phyloP scores from a whole-genome alignment of 805 yeast genomes.

The Ogataea polymorpha region DNA sequence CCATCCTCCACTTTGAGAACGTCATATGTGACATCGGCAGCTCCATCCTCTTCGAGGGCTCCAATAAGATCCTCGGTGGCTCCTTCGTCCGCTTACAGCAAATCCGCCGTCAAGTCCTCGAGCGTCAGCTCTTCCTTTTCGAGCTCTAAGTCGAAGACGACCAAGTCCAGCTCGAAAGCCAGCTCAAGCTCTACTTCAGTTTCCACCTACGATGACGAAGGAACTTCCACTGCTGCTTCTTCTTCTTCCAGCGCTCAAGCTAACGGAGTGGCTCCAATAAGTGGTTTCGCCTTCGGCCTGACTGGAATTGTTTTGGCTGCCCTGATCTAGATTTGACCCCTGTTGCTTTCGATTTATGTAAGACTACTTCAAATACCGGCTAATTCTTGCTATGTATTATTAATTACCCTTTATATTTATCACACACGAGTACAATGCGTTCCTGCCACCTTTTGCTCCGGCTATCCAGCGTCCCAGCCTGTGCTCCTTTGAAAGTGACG shows the following conservation, averaged over 20 bases:
- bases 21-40: conserved; percentile 25
- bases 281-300: conserved; percentile 33
- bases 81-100: conserved; percentile 5
- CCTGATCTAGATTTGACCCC: conserved; percentile 27
- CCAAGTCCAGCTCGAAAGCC: conserved; percentile 1
- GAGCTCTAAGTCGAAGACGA: conserved; percentile 1
- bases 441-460: conserved; percentile 62
- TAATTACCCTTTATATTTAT: conserved; percentile 31
- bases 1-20: conserved; percentile 39
- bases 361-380: conserved; percentile 8
- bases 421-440: conserved; percentile 61
- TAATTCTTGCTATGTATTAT: conserved; percentile 8
- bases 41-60: conserved; percentile 10
- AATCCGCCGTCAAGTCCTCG: conserved; percentile 7
- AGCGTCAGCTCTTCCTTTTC: conserved; percentile 1
- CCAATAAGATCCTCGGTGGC: conserved; percentile 1
- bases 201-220: conserved; percentile 6
- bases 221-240: conserved; percentile 18
- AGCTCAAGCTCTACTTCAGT: conserved; percentile 10
- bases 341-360: conserved; percentile 8
- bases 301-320: conserved; percentile 38
- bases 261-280: conserved; percentile 27
- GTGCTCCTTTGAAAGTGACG: conserved; percentile 79
- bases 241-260: conserved; percentile 35
- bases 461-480: conserved; percentile 84